These are phyloP conservation scores for Epichloe hybrida DNA, from an alignment of 2,329 filamentous ascomycete genomes.

Conservation along the genomic window DNA sequence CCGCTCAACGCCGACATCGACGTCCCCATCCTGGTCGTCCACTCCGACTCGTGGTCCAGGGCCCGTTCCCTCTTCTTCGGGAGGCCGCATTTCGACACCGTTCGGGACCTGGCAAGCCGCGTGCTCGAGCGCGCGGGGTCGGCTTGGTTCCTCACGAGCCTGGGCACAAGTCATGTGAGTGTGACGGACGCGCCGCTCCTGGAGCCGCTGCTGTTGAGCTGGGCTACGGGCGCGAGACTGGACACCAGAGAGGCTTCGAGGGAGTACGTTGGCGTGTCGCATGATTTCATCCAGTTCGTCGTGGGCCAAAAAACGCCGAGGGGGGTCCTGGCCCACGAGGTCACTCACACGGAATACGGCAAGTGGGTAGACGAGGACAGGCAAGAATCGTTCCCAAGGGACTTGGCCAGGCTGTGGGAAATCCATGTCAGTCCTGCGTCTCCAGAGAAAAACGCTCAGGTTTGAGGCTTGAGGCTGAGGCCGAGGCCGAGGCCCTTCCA, in stretches of 20 bases:
- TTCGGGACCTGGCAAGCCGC: conserved; percentile 38
- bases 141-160: conserved; percentile 40
- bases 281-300: conserved; percentile 42
- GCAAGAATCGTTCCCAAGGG: conserved; percentile 16
- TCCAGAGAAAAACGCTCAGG: neutral
- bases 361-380: conserved; percentile 26
- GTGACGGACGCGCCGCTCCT: conserved; percentile 55
- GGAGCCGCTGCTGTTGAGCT: conserved; percentile 44
- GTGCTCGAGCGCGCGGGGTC: conserved; percentile 29
- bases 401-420: conserved; percentile 27
- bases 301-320: conserved; percentile 24
- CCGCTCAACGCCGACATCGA: conserved; percentile 44
- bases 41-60: conserved; percentile 52
- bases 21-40: conserved; percentile 46
- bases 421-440: conserved; percentile 24
- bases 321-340: conserved; percentile 37
- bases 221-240: conserved; percentile 48
- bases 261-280: conserved; percentile 47
- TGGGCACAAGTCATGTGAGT: conserved; percentile 46
- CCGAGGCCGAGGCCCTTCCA: neutral
- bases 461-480: too few relatives aligned
- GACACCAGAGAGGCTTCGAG: conserved; percentile 39
- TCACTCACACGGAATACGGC: conserved; percentile 27
- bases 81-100: conserved; percentile 49
- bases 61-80: conserved; percentile 45